These are phyloP conservation scores for Bryoerythrophyllum caledonicum DNA, from an alignment of 225 moss, liverwort and hornwort genomes.

Conservation along the genomic window DNA sequence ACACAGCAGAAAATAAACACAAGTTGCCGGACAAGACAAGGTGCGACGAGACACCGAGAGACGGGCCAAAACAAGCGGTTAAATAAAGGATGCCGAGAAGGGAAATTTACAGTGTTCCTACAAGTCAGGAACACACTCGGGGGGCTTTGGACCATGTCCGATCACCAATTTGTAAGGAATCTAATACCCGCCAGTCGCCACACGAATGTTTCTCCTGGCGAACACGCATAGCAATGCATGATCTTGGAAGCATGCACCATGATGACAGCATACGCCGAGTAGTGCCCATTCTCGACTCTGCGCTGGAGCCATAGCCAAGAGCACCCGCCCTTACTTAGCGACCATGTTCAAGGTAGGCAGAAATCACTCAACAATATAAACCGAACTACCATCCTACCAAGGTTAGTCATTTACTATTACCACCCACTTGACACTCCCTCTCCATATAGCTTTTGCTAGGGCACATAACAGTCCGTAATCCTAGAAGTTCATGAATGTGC, in stretches of 20 bases:
- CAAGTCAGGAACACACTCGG: conserved; percentile 12
- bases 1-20: not conserved
- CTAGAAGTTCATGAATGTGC: not conserved
- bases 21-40: not conserved
- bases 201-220: not conserved
- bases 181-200: conserved; percentile 4
- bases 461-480: conserved; percentile 19
- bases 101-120: not conserved
- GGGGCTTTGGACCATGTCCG: conserved; percentile 11
- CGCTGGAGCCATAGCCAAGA: conserved; percentile 33
- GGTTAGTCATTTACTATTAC: conserved; percentile 12
- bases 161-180: conserved; percentile 20
- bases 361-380: conserved; percentile 12
- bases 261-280: conserved; percentile 26
- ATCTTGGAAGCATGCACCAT: conserved; percentile 10
- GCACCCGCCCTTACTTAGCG: conserved; percentile 21
- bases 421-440: not conserved
- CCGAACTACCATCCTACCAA: conserved; percentile 1
- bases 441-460: not conserved
- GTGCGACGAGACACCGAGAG: not conserved
- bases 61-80: conserved; percentile 1
- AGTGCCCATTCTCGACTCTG: not conserved
- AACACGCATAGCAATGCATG: not conserved
- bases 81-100: not conserved
- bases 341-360: conserved; percentile 9